Conservation (phyloP, 108 stramenopile genomes). For the Nannochloropsis salina region DNA sequence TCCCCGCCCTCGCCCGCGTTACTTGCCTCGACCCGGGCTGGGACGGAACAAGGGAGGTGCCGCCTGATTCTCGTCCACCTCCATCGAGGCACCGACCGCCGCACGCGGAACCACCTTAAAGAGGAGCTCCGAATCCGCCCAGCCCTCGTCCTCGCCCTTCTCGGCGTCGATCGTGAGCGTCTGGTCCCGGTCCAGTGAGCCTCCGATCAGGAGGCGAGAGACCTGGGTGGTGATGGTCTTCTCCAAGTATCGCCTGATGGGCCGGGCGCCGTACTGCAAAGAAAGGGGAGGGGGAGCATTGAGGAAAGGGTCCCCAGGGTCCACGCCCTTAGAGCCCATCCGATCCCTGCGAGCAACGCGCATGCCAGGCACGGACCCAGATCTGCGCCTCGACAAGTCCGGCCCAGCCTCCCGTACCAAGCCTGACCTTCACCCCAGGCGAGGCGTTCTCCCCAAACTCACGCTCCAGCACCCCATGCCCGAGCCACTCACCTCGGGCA, state of each 20-base stretch:
- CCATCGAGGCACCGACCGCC: background rate
- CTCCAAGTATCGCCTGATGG: slow-evolving; percentile 24
- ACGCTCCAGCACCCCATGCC: too few species aligned
- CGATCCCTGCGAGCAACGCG: too few species aligned
- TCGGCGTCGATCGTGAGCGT: background rate
- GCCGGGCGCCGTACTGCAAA: slow-evolving; percentile 37
- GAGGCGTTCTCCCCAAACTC: too few species aligned
- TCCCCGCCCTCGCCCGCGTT: background rate
- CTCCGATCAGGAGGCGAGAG: background rate
- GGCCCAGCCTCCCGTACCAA: too few species aligned
- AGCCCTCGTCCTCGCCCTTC: background rate
- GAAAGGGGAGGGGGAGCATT: too few species aligned
- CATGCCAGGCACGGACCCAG: too few species aligned
- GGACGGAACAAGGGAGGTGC: background rate
- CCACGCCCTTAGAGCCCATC: too few species aligned
- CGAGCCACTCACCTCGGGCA: background rate
- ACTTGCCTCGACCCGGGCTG: background rate
- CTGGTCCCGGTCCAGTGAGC: background rate
- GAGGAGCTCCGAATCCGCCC: background rate
- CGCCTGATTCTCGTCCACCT: background rate
- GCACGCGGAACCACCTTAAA: background rate
- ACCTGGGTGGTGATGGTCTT: slow-evolving; percentile 23
- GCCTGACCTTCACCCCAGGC: too few species aligned
- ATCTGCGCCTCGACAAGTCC: too few species aligned
- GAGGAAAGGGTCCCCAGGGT: too few species aligned